Conservation (phyloP, 768 basidiomycete species). For the Boletus subcaerulescens region DNA sequence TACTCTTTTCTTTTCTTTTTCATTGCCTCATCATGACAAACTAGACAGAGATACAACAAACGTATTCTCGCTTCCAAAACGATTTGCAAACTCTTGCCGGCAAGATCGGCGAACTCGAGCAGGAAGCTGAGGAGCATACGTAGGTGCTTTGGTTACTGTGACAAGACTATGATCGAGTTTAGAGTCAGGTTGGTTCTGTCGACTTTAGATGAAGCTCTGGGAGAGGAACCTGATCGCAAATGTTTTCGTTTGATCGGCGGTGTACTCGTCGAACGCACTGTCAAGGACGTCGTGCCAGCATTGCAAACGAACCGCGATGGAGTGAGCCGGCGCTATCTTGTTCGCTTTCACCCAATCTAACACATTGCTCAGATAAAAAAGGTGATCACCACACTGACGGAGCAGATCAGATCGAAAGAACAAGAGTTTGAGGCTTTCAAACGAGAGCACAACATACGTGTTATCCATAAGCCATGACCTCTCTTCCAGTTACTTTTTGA, state of each 20-base stretch:
- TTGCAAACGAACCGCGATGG: conserved; percentile 87
- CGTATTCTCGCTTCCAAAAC: conserved; percentile 76
- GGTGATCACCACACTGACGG: conserved; percentile 71
- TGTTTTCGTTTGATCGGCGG: conserved; percentile 97
- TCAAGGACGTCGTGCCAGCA: conserved; percentile 89
- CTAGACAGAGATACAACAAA: conserved; percentile 81
- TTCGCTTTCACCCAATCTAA: conserved; percentile 2
- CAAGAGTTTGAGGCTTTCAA: conserved; percentile 80
- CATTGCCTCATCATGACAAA: conserved; percentile 37
- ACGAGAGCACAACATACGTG: conserved; percentile 71
- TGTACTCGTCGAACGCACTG: conserved; percentile 92
- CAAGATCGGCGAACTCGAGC: conserved; percentile 95
- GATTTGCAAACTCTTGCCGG: conserved; percentile 89
- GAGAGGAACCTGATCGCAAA: conserved; percentile 85
- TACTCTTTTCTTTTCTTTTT: background rate
- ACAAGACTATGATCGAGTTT: background rate
- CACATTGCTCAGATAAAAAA: conserved; percentile 63
- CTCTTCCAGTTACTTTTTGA: conserved; percentile 2
- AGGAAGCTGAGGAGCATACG: conserved; percentile 95
- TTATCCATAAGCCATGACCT: conserved; percentile 38
- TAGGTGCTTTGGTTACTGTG: conserved; percentile 38
- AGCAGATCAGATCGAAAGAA: conserved; percentile 89
- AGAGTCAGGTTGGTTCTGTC: conserved; percentile 73
- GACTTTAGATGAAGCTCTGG: conserved; percentile 79
- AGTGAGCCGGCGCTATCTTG: conserved; percentile 42